A percentile compares a stretch with the other conserved stretches of the same genome.
phyloP scores from a whole-genome alignment of 129 eudicot genomes.

The Kitagawia praeruptora region DNA sequence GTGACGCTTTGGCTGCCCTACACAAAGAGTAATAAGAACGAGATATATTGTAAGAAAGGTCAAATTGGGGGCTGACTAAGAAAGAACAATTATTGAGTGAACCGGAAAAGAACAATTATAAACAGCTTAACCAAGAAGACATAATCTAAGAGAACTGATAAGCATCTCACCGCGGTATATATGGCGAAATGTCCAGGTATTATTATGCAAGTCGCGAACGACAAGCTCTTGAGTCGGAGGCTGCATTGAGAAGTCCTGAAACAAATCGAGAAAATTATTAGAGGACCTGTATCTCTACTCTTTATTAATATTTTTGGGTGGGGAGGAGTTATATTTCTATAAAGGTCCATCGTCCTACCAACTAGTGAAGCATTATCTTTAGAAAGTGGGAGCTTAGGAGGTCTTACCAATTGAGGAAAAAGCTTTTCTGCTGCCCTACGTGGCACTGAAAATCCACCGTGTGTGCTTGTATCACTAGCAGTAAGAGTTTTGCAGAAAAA shows the following conservation, averaged over 20 bases:
- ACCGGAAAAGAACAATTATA: not conserved
- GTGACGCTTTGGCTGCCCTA: slow-evolving; percentile 98
- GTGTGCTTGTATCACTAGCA: slow-evolving; percentile 98
- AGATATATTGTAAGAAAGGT: not conserved
- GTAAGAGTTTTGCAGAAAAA: slow-evolving; percentile 98
- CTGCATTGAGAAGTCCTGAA: slow-evolving; percentile 94
- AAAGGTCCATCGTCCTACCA: not conserved
- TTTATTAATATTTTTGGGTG: not conserved
- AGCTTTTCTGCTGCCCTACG: slow-evolving; percentile 98
- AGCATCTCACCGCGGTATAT: slow-evolving; percentile 75
- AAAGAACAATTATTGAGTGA: not conserved
- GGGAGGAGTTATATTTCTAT: not conserved
- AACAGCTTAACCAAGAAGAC: not conserved
- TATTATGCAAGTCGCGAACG: slow-evolving; percentile 90
- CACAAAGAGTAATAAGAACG: not conserved
- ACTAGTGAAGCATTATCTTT: not conserved
- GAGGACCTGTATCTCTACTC: not conserved
- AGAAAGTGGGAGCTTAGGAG: not conserved
- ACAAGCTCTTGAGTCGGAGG: slow-evolving; percentile 98
- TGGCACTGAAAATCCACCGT: slow-evolving; percentile 99
- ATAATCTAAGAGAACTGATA: not conserved
- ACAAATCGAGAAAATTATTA: not conserved
- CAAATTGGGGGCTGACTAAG: not conserved
- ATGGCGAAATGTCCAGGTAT: slow-evolving; percentile 98
- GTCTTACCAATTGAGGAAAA: slow-evolving; percentile 85